Evolutionary conservation across 163 green algal genomes (phyloP), one percentile per base, ranked within the genome.

Genomic region (Scenedesmus sp.): DNA sequence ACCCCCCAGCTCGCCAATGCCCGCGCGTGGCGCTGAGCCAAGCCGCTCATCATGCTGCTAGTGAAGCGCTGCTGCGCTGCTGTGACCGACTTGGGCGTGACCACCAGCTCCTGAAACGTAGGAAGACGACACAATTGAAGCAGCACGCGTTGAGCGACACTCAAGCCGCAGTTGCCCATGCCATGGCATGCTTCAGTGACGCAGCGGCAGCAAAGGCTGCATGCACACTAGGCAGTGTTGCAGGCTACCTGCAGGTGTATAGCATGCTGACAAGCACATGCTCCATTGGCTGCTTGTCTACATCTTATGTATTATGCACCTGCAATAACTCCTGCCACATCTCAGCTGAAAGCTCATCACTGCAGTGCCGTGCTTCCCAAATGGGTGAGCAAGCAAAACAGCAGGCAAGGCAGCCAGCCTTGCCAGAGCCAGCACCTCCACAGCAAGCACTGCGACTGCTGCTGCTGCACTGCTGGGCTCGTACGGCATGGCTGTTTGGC

Each of bases 21-120:
- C 22, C 22, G 33, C 2, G 59, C 33, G 12, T 72, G 59, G 59
- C 33, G 59, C 59, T 72, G 59, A 10, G 59, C 13, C 4, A 72
- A 22, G 24, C n/a, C 49, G 72, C 33, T 81, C 13, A 56, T 51
- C 46, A 56, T 86, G 49, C 81, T 86, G 51, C 81, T 86, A 22
- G 30, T 76, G 81, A 49, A 49, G 20, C 81, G 40, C 81, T 35
- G 35, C 51, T 46, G 81, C 20, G 26, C 30, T 76, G 44, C 49
- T 51, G 33, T 72, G 16, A 35, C 49, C 40, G n/a, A 42, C 43
- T 4, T 26, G 30, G 40, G 46, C 46, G 26, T 84, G 22, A 72
- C 59, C 59, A 35, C 9, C 13, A 35, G 59, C 53, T 56, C 49
- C 49, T 56, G 49, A 30, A 10, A 72, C 24, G 33, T 7, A 72